A percentile compares a stretch with the other conserved stretches of the same genome.
These are phyloP conservation scores for Podospora anserina DNA, from an alignment of 495 filamentous ascomycete species.

Conservation along the genomic window DNA sequence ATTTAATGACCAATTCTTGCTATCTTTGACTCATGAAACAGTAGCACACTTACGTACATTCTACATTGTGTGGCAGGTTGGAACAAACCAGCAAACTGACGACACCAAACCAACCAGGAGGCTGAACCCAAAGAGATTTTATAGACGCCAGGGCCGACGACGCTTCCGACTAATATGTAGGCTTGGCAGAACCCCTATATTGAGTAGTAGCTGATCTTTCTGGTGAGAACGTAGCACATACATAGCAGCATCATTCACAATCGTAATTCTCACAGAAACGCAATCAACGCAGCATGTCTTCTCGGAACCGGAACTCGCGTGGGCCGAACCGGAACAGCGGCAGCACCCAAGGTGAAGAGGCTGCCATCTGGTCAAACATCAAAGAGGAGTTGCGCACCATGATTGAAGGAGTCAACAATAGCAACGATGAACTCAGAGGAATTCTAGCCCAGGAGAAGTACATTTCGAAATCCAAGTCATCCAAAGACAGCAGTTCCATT, in stretches of 20 bases:
- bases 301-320: constrained; percentile 44
- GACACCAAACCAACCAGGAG: neutral
- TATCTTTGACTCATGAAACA: neutral
- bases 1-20: neutral
- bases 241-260: no score
- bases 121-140: neutral
- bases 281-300: constrained; percentile 35
- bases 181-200: neutral
- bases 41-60: no score
- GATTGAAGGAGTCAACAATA: constrained; percentile 41
- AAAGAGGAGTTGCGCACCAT: constrained; percentile 42
- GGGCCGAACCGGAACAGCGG: constrained; percentile 49
- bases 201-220: neutral
- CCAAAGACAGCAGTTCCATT: constrained; percentile 3
- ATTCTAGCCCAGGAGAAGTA: constrained; percentile 45
- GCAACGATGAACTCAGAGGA: constrained; percentile 37
- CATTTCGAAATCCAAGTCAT: constrained; percentile 40
- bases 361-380: constrained; percentile 44
- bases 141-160: neutral
- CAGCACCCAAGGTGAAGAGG: constrained; percentile 47
- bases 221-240: neutral
- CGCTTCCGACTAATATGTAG: neutral
- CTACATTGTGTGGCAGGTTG: no score
- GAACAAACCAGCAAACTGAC: neutral
- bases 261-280: no score